Evolutionary conservation across 305 asterid genomes (phyloP), one percentile per base, ranked within the genome.

Genomic region (Ilex paraguariensis): DNA sequence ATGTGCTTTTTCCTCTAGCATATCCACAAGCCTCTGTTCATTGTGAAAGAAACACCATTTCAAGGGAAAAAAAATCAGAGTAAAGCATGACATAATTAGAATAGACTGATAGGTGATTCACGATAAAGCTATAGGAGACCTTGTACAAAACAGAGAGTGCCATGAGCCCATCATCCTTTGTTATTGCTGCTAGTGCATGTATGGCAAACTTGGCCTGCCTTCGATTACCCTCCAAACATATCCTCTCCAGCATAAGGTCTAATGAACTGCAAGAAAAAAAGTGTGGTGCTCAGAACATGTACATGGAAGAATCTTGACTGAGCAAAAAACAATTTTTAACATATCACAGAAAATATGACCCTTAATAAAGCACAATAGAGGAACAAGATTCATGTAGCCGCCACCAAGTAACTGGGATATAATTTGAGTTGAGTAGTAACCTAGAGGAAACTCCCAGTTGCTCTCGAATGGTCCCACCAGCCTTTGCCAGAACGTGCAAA

Each of bases 181-280:
- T 94, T 75, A 94, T 85, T 70, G 98, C 88, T 66, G 97, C 97
- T 72, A 94, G 87, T 10, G 99, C 98, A 80, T 94, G 95, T 63
- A 94, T 95, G 53, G 99, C 95, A 82, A 91, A 94, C 74, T 94
- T 94, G 56, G 99, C 99, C 83, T 91, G 99, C 86, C 98, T 83
- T 61, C 98, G 81, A 75, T 89, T 88, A 79, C 99, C 98, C 85
- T 94, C 99, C 6, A 91, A 81, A 80, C 99, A 94, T 77, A 94
- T 87, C 68, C 99, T 95, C 85, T 94, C 98, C 42, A 94, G 96
- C 70, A 91, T 83, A 65, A 94, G 96, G 83, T 90, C 97, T 71
- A 94, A 75, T 31, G 99, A 85, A 76, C 99, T 94, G 81, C 65
- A 74, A 69, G 63, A 52, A 67, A 69, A 73, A 14, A n/a, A n/a